Conservation (phyloP, 2,329 filamentous ascomycete species). For the Huntiella abstrusa region DNA sequence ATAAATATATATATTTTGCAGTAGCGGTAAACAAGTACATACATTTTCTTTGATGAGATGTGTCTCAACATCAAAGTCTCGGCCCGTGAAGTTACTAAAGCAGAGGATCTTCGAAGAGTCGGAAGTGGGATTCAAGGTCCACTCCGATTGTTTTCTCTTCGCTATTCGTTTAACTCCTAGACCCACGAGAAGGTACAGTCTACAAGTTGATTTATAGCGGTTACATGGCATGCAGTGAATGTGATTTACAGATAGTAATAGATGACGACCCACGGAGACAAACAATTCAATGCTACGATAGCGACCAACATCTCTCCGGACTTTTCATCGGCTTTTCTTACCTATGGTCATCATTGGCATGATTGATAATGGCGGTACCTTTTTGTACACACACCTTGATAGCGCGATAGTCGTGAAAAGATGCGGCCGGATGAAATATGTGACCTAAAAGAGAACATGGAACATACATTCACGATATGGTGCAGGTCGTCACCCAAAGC, state of each 20-base stretch:
- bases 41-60: slow-evolving; percentile 23
- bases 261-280: too few species aligned
- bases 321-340: too few species aligned
- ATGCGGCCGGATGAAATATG: not conserved
- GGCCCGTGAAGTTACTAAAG: slow-evolving; percentile 38
- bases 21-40: too few species aligned
- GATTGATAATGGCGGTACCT: not conserved
- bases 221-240: not conserved
- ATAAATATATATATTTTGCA: too few species aligned
- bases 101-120: slow-evolving; percentile 68
- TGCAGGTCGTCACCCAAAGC: slow-evolving; percentile 11
- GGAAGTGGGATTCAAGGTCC: slow-evolving; percentile 30
- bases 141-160: slow-evolving; percentile 43
- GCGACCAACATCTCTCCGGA: too few species aligned
- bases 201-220: slow-evolving; percentile 12
- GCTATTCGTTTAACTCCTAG: slow-evolving; percentile 88
- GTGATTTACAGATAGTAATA: too few species aligned
- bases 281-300: too few species aligned
- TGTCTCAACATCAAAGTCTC: slow-evolving; percentile 76
- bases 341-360: too few species aligned
- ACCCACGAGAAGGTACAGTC: slow-evolving; percentile 34
- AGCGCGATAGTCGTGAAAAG: not conserved
- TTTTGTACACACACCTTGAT: not conserved
- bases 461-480: slow-evolving; percentile 9
- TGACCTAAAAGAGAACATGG: not conserved